These are phyloP conservation scores for Hericium erinaceus DNA, from an alignment of 768 basidiomycete species.

Conservation along the genomic window DNA sequence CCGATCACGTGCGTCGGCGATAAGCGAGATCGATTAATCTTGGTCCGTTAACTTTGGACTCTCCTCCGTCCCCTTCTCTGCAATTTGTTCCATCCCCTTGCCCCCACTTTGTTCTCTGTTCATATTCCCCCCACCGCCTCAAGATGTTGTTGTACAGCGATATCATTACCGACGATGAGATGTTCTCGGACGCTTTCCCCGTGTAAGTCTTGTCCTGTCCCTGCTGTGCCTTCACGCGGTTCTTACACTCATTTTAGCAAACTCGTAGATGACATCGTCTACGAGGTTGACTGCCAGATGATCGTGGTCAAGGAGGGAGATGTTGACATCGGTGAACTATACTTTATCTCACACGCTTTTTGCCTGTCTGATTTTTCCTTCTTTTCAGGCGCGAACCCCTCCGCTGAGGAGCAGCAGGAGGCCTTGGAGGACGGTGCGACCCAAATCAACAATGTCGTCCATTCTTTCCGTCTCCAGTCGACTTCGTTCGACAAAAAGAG, in stretches of 20 bases:
- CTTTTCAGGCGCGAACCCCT: slow-evolving; percentile 78
- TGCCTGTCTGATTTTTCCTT: neutral
- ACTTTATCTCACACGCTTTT: neutral
- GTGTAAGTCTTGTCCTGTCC: slow-evolving; percentile 38
- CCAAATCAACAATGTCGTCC: slow-evolving; percentile 80
- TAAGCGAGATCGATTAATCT: slow-evolving; percentile 11
- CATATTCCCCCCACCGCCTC: slow-evolving; percentile 6
- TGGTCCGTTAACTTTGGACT: too few species aligned
- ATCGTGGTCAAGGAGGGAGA: slow-evolving; percentile 70
- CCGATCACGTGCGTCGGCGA: slow-evolving; percentile 19
- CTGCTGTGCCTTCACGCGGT: neutral
- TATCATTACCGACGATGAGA: slow-evolving; percentile 74
- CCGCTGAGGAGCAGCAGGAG: slow-evolving; percentile 80
- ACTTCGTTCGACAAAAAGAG: slow-evolving; percentile 87
- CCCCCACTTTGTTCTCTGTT: slow-evolving; percentile 8
- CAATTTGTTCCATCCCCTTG: slow-evolving; percentile 9
- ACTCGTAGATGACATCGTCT: slow-evolving; percentile 65
- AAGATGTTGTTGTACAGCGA: slow-evolving; percentile 72
- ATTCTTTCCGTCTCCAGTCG: slow-evolving; percentile 82
- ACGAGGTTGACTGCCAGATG: slow-evolving; percentile 76
- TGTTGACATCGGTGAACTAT: slow-evolving; percentile 73
- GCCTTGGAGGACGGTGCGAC: slow-evolving; percentile 67
- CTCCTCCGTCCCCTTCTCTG: slow-evolving; percentile 9
- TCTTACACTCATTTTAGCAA: slow-evolving; percentile 41
- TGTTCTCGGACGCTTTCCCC: slow-evolving; percentile 91